These are phyloP conservation scores for Candolleomyces efflorescens DNA, from an alignment of 768 basidiomycete species.

Conservation along the genomic window DNA sequence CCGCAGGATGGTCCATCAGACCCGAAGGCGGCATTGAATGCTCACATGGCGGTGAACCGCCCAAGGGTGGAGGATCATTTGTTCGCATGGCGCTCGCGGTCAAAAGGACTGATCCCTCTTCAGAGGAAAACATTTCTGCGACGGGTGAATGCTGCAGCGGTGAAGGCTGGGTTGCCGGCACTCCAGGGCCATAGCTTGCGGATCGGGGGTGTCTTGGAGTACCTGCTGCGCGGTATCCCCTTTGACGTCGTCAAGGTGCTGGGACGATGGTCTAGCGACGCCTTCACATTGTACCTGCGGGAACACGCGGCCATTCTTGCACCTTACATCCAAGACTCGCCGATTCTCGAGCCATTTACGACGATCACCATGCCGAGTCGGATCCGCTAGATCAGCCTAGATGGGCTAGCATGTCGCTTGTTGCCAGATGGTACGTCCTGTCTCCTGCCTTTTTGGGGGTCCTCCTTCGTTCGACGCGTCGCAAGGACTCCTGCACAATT, in stretches of 20 bases:
- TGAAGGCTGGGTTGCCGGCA: no score
- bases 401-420: no score
- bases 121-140: constrained; percentile 19
- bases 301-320: constrained; percentile 11
- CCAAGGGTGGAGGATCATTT: constrained; percentile 12
- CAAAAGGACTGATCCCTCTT: constrained; percentile 14
- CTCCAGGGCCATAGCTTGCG: constrained; percentile 23
- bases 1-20: constrained; percentile 15
- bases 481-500: neutral
- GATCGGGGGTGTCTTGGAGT: constrained; percentile 27
- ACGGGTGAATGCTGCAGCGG: constrained; percentile 9
- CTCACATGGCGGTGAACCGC: constrained; percentile 21
- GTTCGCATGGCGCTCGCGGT: neutral
- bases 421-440: no score
- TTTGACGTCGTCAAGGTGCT: constrained; percentile 30
- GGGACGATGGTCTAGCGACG: constrained; percentile 22
- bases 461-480: neutral
- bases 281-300: constrained; percentile 8
- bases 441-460: no score
- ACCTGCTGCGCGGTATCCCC: constrained; percentile 27
- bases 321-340: constrained; percentile 8
- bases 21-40: constrained; percentile 13
- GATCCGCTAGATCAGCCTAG: no score
- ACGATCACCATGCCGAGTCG: neutral
- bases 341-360: neutral